Conservation (phyloP, 208 protist genomes). For the Trypanosoma platydactyli region DNA sequence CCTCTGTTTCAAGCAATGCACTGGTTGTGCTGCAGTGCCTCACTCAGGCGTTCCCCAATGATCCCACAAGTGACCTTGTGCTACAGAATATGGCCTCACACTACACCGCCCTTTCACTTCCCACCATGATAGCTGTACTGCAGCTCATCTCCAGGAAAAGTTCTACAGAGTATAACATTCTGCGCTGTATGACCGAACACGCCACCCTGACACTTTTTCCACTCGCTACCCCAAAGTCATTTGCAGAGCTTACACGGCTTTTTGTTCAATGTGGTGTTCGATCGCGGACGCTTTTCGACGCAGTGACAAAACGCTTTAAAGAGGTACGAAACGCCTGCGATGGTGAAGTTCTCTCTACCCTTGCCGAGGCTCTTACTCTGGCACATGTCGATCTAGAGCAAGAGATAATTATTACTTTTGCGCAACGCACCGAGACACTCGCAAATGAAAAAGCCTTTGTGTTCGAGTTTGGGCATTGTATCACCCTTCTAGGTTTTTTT, state of each 20-base stretch:
- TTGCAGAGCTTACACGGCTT: slow-evolving; percentile 50
- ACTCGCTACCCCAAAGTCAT: slow-evolving; percentile 33
- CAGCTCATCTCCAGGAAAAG: slow-evolving; percentile 55
- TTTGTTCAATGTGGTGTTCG: slow-evolving; percentile 72
- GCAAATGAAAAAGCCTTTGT: slow-evolving; percentile 2
- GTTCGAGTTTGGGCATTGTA: slow-evolving; percentile 21
- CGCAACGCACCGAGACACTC: slow-evolving; percentile 31
- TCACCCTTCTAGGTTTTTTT: slow-evolving; percentile 26
- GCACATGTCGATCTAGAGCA: slow-evolving; percentile 62
- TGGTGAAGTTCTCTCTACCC: slow-evolving; percentile 34
- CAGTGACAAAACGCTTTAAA: slow-evolving; percentile 32
- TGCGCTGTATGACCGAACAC: slow-evolving; percentile 59
- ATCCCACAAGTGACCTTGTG: slow-evolving; percentile 54
- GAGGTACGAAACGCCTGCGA: slow-evolving; percentile 34
- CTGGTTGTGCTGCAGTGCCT: slow-evolving; percentile 63
- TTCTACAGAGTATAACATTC: slow-evolving; percentile 49
- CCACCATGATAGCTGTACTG: slow-evolving; percentile 58
- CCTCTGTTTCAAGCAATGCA: slow-evolving; percentile 47
- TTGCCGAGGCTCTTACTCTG: slow-evolving; percentile 46
- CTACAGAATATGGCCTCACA: slow-evolving; percentile 67
- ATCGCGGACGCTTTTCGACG: slow-evolving; percentile 46
- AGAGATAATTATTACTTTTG: slow-evolving; percentile 33
- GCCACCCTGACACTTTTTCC: slow-evolving; percentile 48
- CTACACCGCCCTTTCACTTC: slow-evolving; percentile 36
- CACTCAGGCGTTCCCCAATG: slow-evolving; percentile 68